Percentiles rank a stretch among this genome's conserved stretches.
These are phyloP conservation scores for Cystobasidium pallidum DNA, from an alignment of 1,284 basidiomycete genomes.

Conservation along the genomic window DNA sequence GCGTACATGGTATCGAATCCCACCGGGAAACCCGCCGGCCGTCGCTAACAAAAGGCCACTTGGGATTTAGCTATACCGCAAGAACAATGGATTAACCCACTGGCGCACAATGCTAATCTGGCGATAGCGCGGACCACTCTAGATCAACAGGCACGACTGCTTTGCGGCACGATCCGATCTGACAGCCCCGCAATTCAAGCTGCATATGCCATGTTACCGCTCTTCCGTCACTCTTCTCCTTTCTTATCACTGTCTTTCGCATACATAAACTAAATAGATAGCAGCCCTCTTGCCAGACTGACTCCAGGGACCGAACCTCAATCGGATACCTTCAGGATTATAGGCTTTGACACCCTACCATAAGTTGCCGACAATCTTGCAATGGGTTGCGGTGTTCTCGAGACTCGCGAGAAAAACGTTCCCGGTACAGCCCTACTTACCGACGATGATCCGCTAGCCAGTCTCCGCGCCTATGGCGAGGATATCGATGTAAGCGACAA, in stretches of 20 bases:
- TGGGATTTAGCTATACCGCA: too few species aligned
- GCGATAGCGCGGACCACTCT: too few species aligned
- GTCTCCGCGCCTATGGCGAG: conserved; percentile 25
- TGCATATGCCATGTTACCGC: not conserved
- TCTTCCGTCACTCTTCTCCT: not conserved
- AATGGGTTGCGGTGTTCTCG: conserved; percentile 34
- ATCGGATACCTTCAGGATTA: too few species aligned
- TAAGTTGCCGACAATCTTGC: not conserved
- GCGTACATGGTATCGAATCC: not conserved
- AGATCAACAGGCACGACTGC: too few species aligned
- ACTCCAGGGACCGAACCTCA: too few species aligned
- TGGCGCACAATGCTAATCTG: too few species aligned
- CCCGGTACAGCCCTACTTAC: conserved; percentile 33
- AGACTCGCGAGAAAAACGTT: conserved; percentile 26
- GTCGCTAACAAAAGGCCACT: not conserved
- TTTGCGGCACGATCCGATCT: not conserved
- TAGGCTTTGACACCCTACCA: too few species aligned
- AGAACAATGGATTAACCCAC: too few species aligned
- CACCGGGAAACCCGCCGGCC: not conserved
- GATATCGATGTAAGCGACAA: conserved; percentile 28
- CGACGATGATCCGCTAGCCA: conserved; percentile 27
- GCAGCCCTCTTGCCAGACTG: too few species aligned
- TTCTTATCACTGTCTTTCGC: not conserved
- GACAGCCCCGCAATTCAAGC: not conserved
- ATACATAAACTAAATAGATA: too few species aligned